These are phyloP conservation scores for Arthroderma uncinatum DNA, from an alignment of 2,329 filamentous ascomycete species.

Conservation along the genomic window DNA sequence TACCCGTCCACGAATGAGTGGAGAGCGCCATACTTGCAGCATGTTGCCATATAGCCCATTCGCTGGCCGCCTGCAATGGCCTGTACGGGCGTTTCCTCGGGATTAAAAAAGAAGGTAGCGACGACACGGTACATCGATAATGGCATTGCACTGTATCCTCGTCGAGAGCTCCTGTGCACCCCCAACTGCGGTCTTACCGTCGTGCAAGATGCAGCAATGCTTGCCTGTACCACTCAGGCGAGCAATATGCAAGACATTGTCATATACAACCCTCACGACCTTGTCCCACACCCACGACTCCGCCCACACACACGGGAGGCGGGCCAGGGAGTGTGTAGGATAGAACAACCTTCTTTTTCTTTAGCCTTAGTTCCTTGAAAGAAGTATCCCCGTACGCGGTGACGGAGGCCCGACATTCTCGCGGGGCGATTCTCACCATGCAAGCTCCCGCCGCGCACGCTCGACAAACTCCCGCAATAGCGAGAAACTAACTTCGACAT, in stretches of 20 bases:
- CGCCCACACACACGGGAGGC: not conserved
- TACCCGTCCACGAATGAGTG: not conserved
- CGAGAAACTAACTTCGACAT: not conserved
- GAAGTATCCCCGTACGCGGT: not conserved
- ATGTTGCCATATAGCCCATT: not conserved
- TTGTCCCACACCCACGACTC: slow-evolving; percentile 2
- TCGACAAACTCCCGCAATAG: not conserved
- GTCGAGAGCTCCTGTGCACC: not conserved
- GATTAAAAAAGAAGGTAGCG: not conserved
- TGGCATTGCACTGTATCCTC: not conserved
- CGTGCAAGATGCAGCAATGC: slow-evolving; percentile 5
- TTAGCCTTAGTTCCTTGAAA: not conserved
- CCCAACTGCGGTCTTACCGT: not conserved
- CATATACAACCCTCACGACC: slow-evolving; percentile 6
- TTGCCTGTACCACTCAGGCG: slow-evolving; percentile 12
- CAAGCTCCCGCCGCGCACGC: not conserved
- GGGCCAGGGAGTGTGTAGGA: not conserved
- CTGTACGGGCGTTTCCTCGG: not conserved
- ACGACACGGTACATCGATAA: not conserved
- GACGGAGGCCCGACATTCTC: not conserved
- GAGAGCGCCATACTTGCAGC: not conserved
- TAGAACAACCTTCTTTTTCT: slow-evolving; percentile 6
- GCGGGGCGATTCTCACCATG: not conserved
- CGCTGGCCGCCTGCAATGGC: not conserved
- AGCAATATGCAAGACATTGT: slow-evolving; percentile 14